These are phyloP conservation scores for Fabrea salina DNA, from an alignment of 169 alveolate species.

Conservation along the genomic window DNA sequence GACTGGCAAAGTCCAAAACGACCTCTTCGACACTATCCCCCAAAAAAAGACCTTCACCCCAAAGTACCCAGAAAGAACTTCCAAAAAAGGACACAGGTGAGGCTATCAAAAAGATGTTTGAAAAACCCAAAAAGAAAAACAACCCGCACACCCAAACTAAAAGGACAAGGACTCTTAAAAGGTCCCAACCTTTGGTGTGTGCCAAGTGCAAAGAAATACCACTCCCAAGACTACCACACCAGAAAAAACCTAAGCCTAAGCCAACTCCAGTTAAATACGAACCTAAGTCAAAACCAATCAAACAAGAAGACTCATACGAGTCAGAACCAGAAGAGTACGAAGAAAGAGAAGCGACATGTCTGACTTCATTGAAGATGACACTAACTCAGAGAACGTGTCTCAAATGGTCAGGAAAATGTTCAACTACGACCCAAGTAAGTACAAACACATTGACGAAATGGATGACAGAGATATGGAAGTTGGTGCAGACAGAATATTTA, in stretches of 20 bases:
- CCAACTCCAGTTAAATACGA: neutral
- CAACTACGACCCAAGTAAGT: constrained; percentile 16
- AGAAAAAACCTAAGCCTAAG: neutral
- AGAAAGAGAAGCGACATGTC: neutral
- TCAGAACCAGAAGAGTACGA: constrained; percentile 3
- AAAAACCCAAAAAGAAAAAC: neutral
- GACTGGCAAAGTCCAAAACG: neutral
- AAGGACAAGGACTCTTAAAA: constrained; percentile 8
- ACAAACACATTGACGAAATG: constrained; percentile 19
- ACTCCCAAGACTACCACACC: constrained; percentile 10
- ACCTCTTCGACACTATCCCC: constrained; percentile 10
- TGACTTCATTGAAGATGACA: constrained; percentile 26
- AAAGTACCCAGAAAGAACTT: no score
- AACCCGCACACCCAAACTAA: neutral
- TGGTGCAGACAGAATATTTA: neutral
- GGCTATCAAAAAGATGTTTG: neutral
- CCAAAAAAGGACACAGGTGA: constrained; percentile 7
- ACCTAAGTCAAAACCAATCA: neutral
- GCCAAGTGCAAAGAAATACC: constrained; percentile 25
- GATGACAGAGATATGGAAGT: constrained; percentile 16
- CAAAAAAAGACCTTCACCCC: neutral
- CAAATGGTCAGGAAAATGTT: constrained; percentile 20
- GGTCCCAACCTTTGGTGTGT: constrained; percentile 16
- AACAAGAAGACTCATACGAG: neutral
- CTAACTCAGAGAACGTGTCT: neutral